phyloP scores from a whole-genome alignment of 306 rosid genomes.

The Cucurbita pepo region DNA sequence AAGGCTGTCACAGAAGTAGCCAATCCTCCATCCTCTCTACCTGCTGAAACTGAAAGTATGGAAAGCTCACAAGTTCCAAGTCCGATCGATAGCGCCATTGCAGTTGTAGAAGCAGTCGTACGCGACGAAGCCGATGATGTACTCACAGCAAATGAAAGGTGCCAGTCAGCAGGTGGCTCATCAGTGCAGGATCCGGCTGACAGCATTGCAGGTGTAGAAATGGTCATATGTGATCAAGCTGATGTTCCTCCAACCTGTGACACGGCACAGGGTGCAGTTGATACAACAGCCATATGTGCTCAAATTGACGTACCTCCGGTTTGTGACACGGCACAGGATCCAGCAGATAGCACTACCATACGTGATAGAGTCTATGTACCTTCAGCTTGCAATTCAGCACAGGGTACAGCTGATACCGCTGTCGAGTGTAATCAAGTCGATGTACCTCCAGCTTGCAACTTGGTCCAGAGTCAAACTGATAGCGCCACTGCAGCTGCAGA shows the following conservation, averaged over 20 bases:
- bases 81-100: not conserved
- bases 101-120: not conserved
- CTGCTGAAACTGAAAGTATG: not conserved
- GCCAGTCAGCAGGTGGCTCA: not conserved
- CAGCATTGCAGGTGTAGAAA: not conserved
- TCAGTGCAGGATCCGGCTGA: not conserved
- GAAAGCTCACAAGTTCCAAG: not conserved
- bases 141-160: not conserved
- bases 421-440: too few relatives aligned
- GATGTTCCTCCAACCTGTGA: not conserved
- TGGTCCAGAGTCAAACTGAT: not conserved
- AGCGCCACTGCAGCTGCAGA: constrained; percentile 1
- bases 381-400: not conserved
- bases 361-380: not conserved
- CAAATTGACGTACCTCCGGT: not conserved
- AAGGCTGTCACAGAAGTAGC: not conserved
- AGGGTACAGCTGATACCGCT: too few relatives aligned
- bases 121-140: not conserved
- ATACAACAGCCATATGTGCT: not conserved
- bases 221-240: not conserved
- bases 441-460: too few relatives aligned
- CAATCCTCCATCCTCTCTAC: not conserved
- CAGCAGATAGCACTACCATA: not conserved
- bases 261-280: not conserved
- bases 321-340: not conserved